phyloP scores from a whole-genome alignment of 352 stramenopile species.

The Globisporangium nodosum region DNA sequence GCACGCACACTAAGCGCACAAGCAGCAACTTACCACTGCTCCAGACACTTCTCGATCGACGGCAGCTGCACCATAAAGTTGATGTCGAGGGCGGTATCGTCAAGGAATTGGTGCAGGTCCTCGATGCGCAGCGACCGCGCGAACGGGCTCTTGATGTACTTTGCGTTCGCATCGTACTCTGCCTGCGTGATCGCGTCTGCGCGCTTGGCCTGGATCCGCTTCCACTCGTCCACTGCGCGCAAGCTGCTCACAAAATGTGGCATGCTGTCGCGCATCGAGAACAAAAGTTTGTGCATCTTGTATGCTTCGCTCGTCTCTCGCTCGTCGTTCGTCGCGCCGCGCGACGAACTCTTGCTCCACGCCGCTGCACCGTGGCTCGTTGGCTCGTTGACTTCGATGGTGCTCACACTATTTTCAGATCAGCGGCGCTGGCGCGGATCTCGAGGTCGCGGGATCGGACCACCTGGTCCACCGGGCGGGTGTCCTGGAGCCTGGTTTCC shows the following conservation, averaged over 20 bases:
- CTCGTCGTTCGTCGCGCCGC: background rate
- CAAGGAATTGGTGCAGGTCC: slow-evolving; percentile 61
- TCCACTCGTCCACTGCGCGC: slow-evolving; percentile 66
- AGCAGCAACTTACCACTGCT: slow-evolving; percentile 40
- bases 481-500: background rate
- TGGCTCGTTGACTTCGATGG: background rate
- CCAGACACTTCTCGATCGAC: slow-evolving; percentile 75
- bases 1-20: background rate
- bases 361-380: too few species aligned
- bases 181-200: slow-evolving; percentile 47
- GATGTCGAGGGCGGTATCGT: slow-evolving; percentile 71
- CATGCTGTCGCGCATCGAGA: slow-evolving; percentile 69
- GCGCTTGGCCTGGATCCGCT: slow-evolving; percentile 51
- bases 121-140: slow-evolving; percentile 54
- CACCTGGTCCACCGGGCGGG: background rate
- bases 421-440: slow-evolving; percentile 14
- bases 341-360: too few species aligned
- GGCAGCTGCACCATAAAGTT: slow-evolving; percentile 82
- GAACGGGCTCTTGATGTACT: slow-evolving; percentile 73
- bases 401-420: background rate
- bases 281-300: slow-evolving; percentile 42
- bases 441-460: slow-evolving; percentile 5
- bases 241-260: slow-evolving; percentile 75
- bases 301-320: background rate
- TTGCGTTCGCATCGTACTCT: slow-evolving; percentile 62